Percentiles rank a stretch among this genome's conserved stretches.
Conservation (phyloP, 1,284 basidiomycete species). For the Tilletia caries region DNA sequence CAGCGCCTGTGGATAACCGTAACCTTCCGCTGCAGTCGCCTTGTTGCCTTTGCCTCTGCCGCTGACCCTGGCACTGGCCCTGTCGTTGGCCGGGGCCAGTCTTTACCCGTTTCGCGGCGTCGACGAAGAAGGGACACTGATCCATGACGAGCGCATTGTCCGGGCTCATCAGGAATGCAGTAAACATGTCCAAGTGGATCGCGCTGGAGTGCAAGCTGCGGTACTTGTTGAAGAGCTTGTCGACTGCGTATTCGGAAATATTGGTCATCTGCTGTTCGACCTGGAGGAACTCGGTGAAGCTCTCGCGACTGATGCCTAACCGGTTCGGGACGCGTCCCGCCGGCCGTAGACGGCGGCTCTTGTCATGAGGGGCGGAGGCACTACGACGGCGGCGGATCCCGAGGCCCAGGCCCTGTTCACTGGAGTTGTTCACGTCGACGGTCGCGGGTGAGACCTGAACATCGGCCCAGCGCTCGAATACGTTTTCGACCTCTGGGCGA, state of each 20-base stretch:
- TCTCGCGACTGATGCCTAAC: neutral
- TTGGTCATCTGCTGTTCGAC: constrained; percentile 31
- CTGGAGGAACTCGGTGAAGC: constrained; percentile 33
- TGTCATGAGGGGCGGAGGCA: neutral
- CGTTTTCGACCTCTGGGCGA: constrained; percentile 72
- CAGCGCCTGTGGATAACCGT: too few relatives aligned
- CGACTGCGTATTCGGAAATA: constrained; percentile 22
- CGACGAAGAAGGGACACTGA: constrained; percentile 19
- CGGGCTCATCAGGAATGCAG: constrained; percentile 40
- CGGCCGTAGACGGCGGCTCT: neutral
- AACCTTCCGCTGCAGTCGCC: too few relatives aligned
- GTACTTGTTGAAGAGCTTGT: constrained; percentile 27
- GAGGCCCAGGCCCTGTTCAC: neutral
- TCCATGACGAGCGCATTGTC: constrained; percentile 43
- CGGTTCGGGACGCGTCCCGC: neutral
- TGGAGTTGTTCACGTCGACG: neutral
- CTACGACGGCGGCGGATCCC: neutral
- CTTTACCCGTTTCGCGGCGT: neutral
- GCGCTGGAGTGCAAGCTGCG: constrained; percentile 18
- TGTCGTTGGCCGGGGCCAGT: neutral
- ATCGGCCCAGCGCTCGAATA: constrained; percentile 44
- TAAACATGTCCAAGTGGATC: constrained; percentile 42
- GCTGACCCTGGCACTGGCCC: too few relatives aligned
- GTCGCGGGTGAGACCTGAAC: neutral
- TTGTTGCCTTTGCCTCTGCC: too few relatives aligned